phyloP scores from a whole-genome alignment of 2,329 filamentous ascomycete species.

The Alternaria viburni region DNA sequence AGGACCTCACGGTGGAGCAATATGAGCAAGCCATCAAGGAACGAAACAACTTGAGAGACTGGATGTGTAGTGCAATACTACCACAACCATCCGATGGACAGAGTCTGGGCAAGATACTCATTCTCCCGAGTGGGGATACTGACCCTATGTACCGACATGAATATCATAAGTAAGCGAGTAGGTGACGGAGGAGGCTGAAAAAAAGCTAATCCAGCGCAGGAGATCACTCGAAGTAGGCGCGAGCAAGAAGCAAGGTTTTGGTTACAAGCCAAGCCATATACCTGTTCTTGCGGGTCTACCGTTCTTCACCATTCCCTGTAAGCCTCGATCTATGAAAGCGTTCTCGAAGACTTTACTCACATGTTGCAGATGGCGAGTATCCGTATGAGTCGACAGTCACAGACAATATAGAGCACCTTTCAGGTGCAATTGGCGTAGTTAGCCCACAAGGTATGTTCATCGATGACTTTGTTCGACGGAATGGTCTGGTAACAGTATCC shows the following conservation, averaged over 20 bases:
- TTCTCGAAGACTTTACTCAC: not conserved
- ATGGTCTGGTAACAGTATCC: not conserved
- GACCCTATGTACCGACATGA: not conserved
- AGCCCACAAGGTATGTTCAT: not conserved
- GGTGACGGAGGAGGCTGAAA: accelerated
- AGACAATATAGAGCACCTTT: not conserved
- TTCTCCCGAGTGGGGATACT: not conserved
- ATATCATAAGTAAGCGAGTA: not conserved
- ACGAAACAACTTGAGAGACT: not conserved
- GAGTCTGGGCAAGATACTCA: not conserved
- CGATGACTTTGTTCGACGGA: not conserved
- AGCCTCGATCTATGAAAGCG: not conserved
- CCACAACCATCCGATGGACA: not conserved
- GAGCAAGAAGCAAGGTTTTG: not conserved
- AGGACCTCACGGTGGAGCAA: not conserved
- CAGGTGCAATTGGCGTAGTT: not conserved
- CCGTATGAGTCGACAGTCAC: not conserved
- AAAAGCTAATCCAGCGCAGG: not conserved
- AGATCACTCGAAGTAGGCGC: not conserved
- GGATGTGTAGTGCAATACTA: not conserved
- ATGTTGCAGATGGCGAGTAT: not conserved
- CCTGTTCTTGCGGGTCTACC: not conserved
- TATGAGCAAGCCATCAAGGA: not conserved
- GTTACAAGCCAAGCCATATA: not conserved
- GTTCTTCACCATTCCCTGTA: not conserved